Evolutionary conservation across 306 rosid genomes (phyloP).

Genomic region (Castanopsis chinensis): DNA sequence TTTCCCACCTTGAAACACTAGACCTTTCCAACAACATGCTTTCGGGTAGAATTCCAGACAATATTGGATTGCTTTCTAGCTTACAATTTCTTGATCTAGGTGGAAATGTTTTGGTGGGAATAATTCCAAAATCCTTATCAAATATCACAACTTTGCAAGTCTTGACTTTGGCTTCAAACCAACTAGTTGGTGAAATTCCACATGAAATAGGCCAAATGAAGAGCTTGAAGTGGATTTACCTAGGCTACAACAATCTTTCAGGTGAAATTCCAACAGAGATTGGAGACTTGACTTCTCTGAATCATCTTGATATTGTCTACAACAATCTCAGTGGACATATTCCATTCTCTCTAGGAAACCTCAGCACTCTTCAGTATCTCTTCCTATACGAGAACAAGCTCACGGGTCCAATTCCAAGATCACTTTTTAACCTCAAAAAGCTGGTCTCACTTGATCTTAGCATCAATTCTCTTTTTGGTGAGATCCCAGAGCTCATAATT

Average conservation of each 20-base stretch:
- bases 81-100: slow-evolving; percentile 76
- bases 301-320: slow-evolving; percentile 87
- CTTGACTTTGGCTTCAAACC: slow-evolving; percentile 84
- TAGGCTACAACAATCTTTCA: slow-evolving; percentile 85
- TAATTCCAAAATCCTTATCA: slow-evolving; percentile 62
- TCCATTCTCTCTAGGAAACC: slow-evolving; percentile 69
- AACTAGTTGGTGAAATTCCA: slow-evolving; percentile 64
- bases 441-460: slow-evolving; percentile 83
- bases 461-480: slow-evolving; percentile 70
- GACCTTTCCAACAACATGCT: slow-evolving; percentile 94
- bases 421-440: slow-evolving; percentile 52
- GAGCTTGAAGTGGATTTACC: slow-evolving; percentile 69
- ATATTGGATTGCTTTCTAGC: slow-evolving; percentile 49
- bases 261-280: slow-evolving; percentile 72
- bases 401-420: slow-evolving; percentile 51
- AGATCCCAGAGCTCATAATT: slow-evolving; percentile 57
- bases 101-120: slow-evolving; percentile 66
- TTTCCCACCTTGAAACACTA: slow-evolving; percentile 43
- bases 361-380: slow-evolving; percentile 56
- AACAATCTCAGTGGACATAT: slow-evolving; percentile 76
- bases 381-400: slow-evolving; percentile 85
- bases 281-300: slow-evolving; percentile 47
- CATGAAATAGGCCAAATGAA: slow-evolving; percentile 45
- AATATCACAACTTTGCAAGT: slow-evolving; percentile 52
- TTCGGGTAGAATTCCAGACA: slow-evolving; percentile 57